A percentile compares a stretch with the other conserved stretches of the same genome.
Evolutionary conservation across 2,329 filamentous ascomycete genomes (phyloP).

Genomic region (Fusarium nurragi): DNA sequence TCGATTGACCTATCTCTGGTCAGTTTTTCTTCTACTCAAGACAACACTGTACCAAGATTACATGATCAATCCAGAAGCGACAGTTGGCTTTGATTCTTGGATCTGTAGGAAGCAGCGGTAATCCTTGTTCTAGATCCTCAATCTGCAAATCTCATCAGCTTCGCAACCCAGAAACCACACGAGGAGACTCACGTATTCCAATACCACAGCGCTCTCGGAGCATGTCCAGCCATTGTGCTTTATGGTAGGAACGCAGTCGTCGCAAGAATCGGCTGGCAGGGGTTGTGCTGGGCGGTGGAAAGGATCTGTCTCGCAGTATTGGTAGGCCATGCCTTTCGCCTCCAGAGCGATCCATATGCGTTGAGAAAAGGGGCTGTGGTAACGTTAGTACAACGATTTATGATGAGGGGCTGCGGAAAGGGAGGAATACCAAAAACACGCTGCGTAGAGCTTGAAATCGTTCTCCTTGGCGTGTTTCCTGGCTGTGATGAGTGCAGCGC

Average conservation of each 20-base stretch:
- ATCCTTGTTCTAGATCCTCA: slow-evolving; percentile 73
- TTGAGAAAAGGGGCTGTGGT: slow-evolving; percentile 79
- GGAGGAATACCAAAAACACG: slow-evolving; percentile 79
- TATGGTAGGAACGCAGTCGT: slow-evolving; percentile 79
- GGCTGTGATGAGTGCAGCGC: slow-evolving; percentile 73
- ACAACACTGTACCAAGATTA: slow-evolving; percentile 48
- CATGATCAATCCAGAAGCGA: slow-evolving; percentile 83
- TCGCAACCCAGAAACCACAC: not conserved
- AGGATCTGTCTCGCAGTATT: slow-evolving; percentile 87
- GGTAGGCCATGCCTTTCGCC: slow-evolving; percentile 79
- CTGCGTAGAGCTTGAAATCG: slow-evolving; percentile 80
- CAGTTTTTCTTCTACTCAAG: not conserved
- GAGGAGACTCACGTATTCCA: slow-evolving; percentile 76
- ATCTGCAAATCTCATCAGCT: slow-evolving; percentile 55
- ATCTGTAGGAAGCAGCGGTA: slow-evolving; percentile 70
- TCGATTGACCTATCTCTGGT: slow-evolving; percentile 69
- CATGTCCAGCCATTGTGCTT: slow-evolving; percentile 83
- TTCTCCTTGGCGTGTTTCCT: slow-evolving; percentile 75
- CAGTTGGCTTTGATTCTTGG: slow-evolving; percentile 76
- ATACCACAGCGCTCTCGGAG: slow-evolving; percentile 81
- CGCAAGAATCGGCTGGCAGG: slow-evolving; percentile 79
- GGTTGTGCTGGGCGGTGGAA: slow-evolving; percentile 71
- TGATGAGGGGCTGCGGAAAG: not conserved
- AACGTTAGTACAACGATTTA: not conserved
- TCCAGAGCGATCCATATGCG: slow-evolving; percentile 91